These are phyloP conservation scores for Tulasnella sp. DNA, from an alignment of 768 basidiomycete species.

Conservation along the genomic window DNA sequence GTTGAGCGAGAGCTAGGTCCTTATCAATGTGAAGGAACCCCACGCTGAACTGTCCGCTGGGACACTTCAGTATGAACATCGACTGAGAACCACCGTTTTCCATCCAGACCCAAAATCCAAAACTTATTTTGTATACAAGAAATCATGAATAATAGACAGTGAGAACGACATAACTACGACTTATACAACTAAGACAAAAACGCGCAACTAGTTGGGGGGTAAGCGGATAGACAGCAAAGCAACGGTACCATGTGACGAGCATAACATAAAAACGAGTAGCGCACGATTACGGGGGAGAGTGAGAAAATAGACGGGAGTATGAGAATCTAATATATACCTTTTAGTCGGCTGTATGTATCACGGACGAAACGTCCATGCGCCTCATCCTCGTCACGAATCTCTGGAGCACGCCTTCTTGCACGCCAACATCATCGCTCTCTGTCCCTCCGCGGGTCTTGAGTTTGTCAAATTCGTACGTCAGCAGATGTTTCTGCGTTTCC, in stretches of 20 bases:
- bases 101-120: too few relatives aligned
- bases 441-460: constrained; percentile 52
- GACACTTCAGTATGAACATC: too few relatives aligned
- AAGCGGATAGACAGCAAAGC: not conserved
- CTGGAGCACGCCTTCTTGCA: constrained; percentile 42
- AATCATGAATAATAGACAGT: too few relatives aligned
- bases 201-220: not conserved
- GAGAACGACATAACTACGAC: too few relatives aligned
- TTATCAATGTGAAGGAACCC: too few relatives aligned
- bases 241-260: not conserved
- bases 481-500: constrained; percentile 82
- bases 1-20: too few relatives aligned
- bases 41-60: too few relatives aligned
- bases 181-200: too few relatives aligned
- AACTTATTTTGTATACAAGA: too few relatives aligned
- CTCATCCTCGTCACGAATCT: constrained; percentile 68
- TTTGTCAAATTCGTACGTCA: constrained; percentile 84
- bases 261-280: too few relatives aligned
- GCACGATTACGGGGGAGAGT: too few relatives aligned
- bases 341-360: not conserved
- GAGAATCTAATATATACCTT: not conserved
- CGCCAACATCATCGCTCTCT: constrained; percentile 35
- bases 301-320: not conserved
- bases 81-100: too few relatives aligned
- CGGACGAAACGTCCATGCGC: constrained; percentile 7